Base-by-base conservation (phyloP, 2,329 filamentous ascomycete species). In the Pyrenophora seminiperda region DNA sequence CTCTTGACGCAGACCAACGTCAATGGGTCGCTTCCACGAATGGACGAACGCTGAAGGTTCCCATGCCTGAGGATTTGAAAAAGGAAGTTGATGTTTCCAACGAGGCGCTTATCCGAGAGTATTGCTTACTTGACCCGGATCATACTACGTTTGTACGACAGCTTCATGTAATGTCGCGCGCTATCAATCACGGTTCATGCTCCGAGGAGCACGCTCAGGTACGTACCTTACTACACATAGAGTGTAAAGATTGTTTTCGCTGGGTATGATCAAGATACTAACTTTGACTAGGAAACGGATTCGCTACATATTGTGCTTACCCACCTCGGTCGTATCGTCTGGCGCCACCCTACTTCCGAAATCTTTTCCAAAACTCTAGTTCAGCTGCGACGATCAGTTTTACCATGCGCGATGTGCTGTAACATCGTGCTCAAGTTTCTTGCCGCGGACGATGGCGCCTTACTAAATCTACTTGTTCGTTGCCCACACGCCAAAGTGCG, bases 251-350 rank as follows among this genome's bases (percentile, higher is more conserved):
- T 39, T 30, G 7, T 22, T 9, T 34, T 27, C 13, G 13, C 15
- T 19, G 14, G 13, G 20, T 14, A 10, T 18, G 10, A 1, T 29
- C 11, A n/a, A 15, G 9, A 13, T 38, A 34, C 33, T 57, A 24
- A 58, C 30, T 3, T 7, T 17, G 29, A 24, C 13, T 58, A 81
- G 30, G 81, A 83, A 56, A 73, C 72, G 14, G 57, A 76, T 37
- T 81, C 82, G 2, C 76, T 90, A 62, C 73, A 76, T 11, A 78
- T 83, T 53, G 76, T 81, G 1, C 67, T 89, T 3, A 78, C 82
- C 41, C 89, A 93, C 59, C 74, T 95, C 30, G 88, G 92, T 59
- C 88, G 93, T 65, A 80, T 95, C 33, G 81, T 89, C 10, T 83
- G 87, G 37, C 83, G 90, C 48, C 80, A 83, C 3, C 90, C 88